Evolutionary conservation across 371 early-diverging fungal genomes (phyloP), one percentile per base, ranked within the genome.

Genomic region (Blakeslea trispora): DNA sequence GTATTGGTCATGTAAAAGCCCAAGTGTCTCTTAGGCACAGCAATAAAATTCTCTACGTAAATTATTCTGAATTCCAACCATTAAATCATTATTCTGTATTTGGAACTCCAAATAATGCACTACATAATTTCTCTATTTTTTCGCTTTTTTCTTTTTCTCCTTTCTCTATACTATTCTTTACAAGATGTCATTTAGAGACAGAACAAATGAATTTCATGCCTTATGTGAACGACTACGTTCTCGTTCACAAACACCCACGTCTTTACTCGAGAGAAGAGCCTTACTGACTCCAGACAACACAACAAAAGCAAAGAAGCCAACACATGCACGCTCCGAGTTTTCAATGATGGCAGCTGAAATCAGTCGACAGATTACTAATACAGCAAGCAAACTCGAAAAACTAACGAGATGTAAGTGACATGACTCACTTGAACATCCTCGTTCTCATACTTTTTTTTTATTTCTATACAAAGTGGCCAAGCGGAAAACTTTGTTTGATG

Each of bases 401-500:
- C 66, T 89, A 10, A 84, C 86, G 11, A 81, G 71, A 69, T 59
- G 89, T 86, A 82, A 76, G 24, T 40, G 8, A 55, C 28, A 28
- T 28, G 28, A n/a, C n/a, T n/a, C n/a, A n/a, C n/a, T n/a, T n/a
- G n/a, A n/a, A n/a, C n/a, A n/a, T n/a, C n/a, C n/a, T n/a, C n/a
- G n/a, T n/a, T n/a, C n/a, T n/a, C n/a, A n/a, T n/a, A 45, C 17
- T 28, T 50, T n/a, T 10, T 39, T 37, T 18, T 37, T 18, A 45
- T 24, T 43, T 40, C 28, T 48, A 41, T 59, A n/a, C n/a, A 11
- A 53, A 89, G 89, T 90, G 71, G 90, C 88, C 32, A 90, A 87
- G 58, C 77, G 87, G 57, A 85, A 83, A 68, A 85, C 88, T 1
- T 53, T 88, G 37, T 90, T 90, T 60, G 90, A 90, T 51, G 90